phyloP scores from a whole-genome alignment of 768 basidiomycete species.

The Russula emetica region DNA sequence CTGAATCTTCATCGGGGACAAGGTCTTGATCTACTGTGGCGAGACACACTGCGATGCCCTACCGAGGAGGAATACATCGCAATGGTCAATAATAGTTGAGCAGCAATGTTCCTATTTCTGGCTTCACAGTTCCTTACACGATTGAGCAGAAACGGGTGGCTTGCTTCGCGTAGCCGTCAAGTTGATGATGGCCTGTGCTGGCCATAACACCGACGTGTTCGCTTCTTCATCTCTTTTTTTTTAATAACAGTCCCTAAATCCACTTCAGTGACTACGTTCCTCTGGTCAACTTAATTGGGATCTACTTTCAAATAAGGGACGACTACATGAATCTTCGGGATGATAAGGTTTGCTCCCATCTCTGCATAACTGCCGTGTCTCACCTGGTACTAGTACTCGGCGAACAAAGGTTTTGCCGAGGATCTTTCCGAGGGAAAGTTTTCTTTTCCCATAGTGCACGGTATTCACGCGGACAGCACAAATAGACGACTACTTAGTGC shows the following conservation, averaged over 20 bases:
- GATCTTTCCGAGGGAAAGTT: conserved; percentile 97
- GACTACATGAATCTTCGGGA: conserved; percentile 95
- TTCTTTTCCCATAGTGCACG: conserved; percentile 92
- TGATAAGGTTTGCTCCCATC: conserved; percentile 52
- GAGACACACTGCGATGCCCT: conserved; percentile 86
- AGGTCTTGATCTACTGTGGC: conserved; percentile 91
- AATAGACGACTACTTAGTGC: conserved; percentile 82
- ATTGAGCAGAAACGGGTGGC: conserved; percentile 80
- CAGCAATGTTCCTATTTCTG: too few relatives aligned
- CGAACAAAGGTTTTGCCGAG: conserved; percentile 86
- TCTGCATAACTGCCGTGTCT: not conserved
- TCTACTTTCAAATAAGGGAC: conserved; percentile 96
- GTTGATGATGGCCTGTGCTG: conserved; percentile 90
- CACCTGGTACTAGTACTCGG: conserved; percentile 55
- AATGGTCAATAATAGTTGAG: conserved; percentile 94
- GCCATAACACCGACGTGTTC: conserved; percentile 56
- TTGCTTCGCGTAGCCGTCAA: conserved; percentile 89
- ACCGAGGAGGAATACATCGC: conserved; percentile 90
- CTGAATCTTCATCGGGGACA: conserved; percentile 80
- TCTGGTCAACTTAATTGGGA: conserved; percentile 87
- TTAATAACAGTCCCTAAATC: not conserved
- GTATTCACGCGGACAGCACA: conserved; percentile 69
- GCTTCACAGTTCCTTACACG: not conserved
- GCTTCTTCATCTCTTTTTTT: conserved; percentile 25
- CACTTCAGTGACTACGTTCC: conserved; percentile 76